These are phyloP conservation scores for Daedaleopsis nitida DNA, from an alignment of 768 basidiomycete species.

Conservation along the genomic window DNA sequence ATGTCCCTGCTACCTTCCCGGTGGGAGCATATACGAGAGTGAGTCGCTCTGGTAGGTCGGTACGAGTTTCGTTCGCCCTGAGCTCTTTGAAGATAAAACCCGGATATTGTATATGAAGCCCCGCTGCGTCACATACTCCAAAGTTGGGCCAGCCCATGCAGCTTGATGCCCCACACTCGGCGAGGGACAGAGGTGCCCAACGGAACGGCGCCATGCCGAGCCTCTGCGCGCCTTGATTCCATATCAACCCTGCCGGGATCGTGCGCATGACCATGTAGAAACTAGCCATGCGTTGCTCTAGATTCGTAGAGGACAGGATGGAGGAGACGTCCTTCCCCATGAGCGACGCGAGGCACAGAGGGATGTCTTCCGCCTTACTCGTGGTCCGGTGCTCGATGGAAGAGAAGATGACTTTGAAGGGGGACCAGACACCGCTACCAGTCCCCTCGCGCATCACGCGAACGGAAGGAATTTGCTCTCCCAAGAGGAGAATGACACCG, in stretches of 20 bases:
- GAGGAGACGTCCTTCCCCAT: constrained; percentile 1
- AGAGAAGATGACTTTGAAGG: not conserved
- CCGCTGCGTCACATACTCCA: too few species aligned
- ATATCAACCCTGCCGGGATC: constrained; percentile 1
- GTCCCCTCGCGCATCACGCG: not conserved
- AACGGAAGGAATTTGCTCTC: not conserved
- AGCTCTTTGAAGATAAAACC: too few species aligned
- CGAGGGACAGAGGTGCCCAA: constrained; percentile 6
- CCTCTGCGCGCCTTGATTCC: not conserved
- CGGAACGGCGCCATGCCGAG: constrained; percentile 1
- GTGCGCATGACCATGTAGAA: constrained; percentile 2
- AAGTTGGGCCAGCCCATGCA: not conserved
- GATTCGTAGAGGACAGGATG: not conserved
- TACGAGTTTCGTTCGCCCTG: too few species aligned
- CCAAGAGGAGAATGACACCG: not conserved
- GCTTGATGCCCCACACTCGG: not conserved
- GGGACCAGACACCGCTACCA: not conserved
- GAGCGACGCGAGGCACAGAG: constrained; percentile 8
- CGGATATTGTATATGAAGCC: too few species aligned
- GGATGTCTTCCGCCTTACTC: constrained; percentile 9
- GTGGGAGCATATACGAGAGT: too few species aligned
- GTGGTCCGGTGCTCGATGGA: constrained; percentile 7
- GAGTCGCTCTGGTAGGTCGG: too few species aligned
- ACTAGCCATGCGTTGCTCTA: not conserved
- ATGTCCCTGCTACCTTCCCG: too few species aligned